These are phyloP conservation scores for Echites panduratus DNA, from an alignment of 257 asterid genomes.

Conservation along the genomic window DNA sequence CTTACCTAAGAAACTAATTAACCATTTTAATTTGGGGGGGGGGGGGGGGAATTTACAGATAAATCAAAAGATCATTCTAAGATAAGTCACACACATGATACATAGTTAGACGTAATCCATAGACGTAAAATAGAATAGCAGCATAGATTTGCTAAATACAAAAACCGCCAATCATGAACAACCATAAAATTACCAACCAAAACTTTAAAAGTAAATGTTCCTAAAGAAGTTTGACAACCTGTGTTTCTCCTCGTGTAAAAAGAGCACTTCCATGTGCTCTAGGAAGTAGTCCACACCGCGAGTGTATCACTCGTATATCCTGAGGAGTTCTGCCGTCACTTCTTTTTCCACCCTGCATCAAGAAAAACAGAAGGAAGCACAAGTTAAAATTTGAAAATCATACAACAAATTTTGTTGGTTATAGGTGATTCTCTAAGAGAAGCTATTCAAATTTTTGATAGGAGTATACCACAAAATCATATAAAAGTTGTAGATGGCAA, in stretches of 20 bases:
- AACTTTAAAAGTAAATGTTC: not conserved
- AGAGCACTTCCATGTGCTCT: slow-evolving; percentile 99
- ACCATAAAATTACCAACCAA: not conserved
- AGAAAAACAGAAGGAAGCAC: not conserved
- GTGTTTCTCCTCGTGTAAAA: slow-evolving; percentile 98
- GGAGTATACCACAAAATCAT: not conserved
- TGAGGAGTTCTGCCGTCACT: slow-evolving; percentile 83
- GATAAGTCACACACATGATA: not conserved
- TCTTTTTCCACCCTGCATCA: slow-evolving; percentile 73
- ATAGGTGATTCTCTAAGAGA: not conserved
- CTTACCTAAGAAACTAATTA: too few species aligned
- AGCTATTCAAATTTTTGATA: not conserved
- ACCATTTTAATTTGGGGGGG: too few species aligned
- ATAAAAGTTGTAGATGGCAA: not conserved
- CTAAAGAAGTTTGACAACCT: slow-evolving; percentile 38
- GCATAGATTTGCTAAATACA: not conserved
- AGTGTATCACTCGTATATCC: slow-evolving; percentile 67
- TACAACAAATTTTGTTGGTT: not conserved
- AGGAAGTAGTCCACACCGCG: slow-evolving; percentile 88
- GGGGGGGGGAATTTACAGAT: too few species aligned
- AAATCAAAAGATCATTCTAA: not conserved
- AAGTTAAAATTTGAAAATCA: not conserved
- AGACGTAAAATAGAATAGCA: not conserved
- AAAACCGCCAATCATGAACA: not conserved
- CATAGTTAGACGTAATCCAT: not conserved